phyloP scores from a whole-genome alignment of 1,139 yeast genomes.

The Hanseniaspora sp. region DNA sequence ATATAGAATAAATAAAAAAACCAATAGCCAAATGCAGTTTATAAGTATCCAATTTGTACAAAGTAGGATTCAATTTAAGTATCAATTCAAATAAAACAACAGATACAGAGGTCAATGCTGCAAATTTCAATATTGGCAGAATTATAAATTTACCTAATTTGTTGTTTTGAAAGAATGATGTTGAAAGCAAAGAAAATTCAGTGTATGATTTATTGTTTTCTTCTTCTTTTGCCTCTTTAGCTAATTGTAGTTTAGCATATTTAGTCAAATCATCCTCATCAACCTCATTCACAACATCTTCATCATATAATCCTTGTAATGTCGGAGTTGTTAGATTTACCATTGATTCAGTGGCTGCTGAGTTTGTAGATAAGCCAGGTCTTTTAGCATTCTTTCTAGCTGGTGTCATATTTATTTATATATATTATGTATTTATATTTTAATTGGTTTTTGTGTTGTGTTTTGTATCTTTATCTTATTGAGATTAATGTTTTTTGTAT shows the following conservation, averaged over 20 bases:
- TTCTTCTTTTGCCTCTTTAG: not conserved
- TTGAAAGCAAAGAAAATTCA: constrained; percentile 15
- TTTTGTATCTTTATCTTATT: not conserved
- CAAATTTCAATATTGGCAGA: constrained; percentile 15
- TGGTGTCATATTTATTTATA: not conserved
- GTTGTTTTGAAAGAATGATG: constrained; percentile 9
- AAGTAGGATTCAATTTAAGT: constrained; percentile 19
- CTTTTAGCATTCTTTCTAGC: constrained; percentile 3
- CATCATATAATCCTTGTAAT: constrained; percentile 28
- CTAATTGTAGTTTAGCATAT: not conserved
- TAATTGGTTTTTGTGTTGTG: not conserved
- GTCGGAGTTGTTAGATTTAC: constrained; percentile 26
- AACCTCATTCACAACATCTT: constrained; percentile 27
- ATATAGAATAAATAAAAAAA: constrained; percentile 27
- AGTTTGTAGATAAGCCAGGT: constrained; percentile 1
- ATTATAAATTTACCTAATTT: constrained; percentile 24
- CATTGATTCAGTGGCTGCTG: constrained; percentile 14
- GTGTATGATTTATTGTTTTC: constrained; percentile 1
- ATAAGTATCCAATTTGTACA: constrained; percentile 22
- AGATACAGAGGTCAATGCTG: not conserved
- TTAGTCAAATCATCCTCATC: constrained; percentile 23
- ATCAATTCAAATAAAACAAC: not conserved
- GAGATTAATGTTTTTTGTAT: not conserved
- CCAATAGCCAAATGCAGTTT: constrained; percentile 1
- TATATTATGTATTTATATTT: not conserved